These are phyloP conservation scores for Elongisporangium anandrum DNA, from an alignment of 352 stramenopile species.

Conservation along the genomic window DNA sequence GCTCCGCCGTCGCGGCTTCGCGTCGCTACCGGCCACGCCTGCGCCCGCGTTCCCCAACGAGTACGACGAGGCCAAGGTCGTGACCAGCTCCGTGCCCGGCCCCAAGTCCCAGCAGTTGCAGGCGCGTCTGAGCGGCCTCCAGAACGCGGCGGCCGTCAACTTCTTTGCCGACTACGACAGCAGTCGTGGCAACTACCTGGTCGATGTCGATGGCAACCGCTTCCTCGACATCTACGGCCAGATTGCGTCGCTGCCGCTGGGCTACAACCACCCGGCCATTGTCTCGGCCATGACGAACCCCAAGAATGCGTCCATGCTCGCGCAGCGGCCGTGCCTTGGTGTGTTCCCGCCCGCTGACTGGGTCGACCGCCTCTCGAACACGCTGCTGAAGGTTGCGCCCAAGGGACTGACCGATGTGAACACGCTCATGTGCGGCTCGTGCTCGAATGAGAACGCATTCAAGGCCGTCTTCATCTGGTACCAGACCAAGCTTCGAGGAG, in stretches of 20 bases:
- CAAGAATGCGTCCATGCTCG: slow-evolving; percentile 61
- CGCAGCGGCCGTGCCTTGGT: slow-evolving; percentile 69
- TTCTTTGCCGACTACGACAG: slow-evolving; percentile 79
- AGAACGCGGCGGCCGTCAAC: slow-evolving; percentile 65
- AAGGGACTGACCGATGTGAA: slow-evolving; percentile 62
- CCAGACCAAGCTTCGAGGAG: slow-evolving; percentile 64
- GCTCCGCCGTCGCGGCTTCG: slow-evolving; percentile 1
- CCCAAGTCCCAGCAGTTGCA: slow-evolving; percentile 63
- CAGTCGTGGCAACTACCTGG: slow-evolving; percentile 81
- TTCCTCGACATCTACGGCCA: slow-evolving; percentile 83
- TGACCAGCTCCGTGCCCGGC: slow-evolving; percentile 53
- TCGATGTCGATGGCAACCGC: slow-evolving; percentile 81
- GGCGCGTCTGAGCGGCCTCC: slow-evolving; percentile 38
- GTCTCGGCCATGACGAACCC: slow-evolving; percentile 53
- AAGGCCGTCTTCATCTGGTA: slow-evolving; percentile 89
- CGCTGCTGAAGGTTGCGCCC: slow-evolving; percentile 53
- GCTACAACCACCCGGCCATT: slow-evolving; percentile 85
- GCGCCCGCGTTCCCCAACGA: slow-evolving; percentile 61
- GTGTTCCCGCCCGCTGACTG: slow-evolving; percentile 76
- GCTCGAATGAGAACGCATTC: slow-evolving; percentile 85
- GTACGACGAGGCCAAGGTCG: slow-evolving; percentile 38
- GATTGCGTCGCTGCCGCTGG: slow-evolving; percentile 78
- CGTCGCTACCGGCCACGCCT: slow-evolving; percentile 33
- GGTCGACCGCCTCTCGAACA: slow-evolving; percentile 62
- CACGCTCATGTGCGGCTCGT: slow-evolving; percentile 86